Conservation (phyloP, 2,329 filamentous ascomycete genomes). For the Diaporthe ilicicola region DNA sequence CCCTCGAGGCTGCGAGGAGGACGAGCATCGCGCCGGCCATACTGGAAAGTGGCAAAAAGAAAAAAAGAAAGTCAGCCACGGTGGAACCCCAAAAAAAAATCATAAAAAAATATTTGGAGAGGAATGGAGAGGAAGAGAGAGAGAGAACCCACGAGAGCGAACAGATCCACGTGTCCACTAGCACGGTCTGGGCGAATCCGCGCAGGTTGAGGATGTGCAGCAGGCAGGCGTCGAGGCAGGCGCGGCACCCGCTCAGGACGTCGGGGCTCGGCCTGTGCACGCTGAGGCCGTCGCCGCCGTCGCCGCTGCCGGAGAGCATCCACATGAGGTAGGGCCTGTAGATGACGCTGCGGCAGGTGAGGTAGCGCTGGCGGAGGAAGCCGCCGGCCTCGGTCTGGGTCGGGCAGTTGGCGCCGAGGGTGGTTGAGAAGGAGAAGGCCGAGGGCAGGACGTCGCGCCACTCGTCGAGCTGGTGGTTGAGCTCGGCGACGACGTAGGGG, state of each 20-base stretch:
- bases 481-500: slow-evolving; percentile 56
- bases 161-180: slow-evolving; percentile 65
- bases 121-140: too few relatives aligned
- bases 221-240: slow-evolving; percentile 56
- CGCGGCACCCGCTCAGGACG: slow-evolving; percentile 51
- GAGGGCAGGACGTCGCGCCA: slow-evolving; percentile 57
- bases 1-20: slow-evolving; percentile 53
- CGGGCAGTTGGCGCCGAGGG: slow-evolving; percentile 42
- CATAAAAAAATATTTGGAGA: too few relatives aligned
- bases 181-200: slow-evolving; percentile 57
- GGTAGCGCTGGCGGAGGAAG: slow-evolving; percentile 59
- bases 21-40: slow-evolving; percentile 61
- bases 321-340: slow-evolving; percentile 61
- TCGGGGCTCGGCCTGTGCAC: slow-evolving; percentile 42
- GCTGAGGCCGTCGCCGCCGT: slow-evolving; percentile 34
- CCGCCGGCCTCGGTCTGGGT: slow-evolving; percentile 52
- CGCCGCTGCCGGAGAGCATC: slow-evolving; percentile 51
- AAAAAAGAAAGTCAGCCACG: background rate
- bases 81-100: background rate
- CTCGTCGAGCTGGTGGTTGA: slow-evolving; percentile 58
- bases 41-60: slow-evolving; percentile 37
- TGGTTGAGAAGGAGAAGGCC: slow-evolving; percentile 53
- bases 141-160: slow-evolving; percentile 54
- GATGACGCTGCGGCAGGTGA: slow-evolving; percentile 61
- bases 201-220: slow-evolving; percentile 58